Conservation (phyloP, 2,329 filamentous ascomycete species). For the Penicillium sp. region DNA sequence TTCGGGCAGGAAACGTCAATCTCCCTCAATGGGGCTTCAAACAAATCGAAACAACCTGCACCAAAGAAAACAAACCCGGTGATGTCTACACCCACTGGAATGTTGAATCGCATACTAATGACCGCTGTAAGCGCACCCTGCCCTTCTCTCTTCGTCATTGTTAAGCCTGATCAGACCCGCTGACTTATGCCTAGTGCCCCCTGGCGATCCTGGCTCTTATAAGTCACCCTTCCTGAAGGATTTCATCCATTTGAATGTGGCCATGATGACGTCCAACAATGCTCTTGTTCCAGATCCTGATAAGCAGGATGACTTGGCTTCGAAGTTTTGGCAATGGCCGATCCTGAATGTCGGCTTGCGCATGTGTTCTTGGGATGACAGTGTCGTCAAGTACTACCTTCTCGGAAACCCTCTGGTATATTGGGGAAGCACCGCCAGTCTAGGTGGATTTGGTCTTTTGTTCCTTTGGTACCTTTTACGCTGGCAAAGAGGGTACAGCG, state of each 20-base stretch:
- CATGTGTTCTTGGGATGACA: conserved; percentile 98
- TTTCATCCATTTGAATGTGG: conserved; percentile 96
- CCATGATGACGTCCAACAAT: conserved; percentile 99
- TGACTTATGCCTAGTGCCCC: conserved; percentile 61
- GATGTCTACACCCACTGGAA: conserved; percentile 99
- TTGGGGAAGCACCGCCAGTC: conserved; percentile 81
- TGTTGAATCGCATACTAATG: conserved; percentile 90
- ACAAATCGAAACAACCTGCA: conserved; percentile 96
- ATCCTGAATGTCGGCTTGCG: conserved; percentile 90
- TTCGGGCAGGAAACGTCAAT: conserved; percentile 92
- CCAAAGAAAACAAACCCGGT: conserved; percentile 84
- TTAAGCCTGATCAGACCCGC: neutral
- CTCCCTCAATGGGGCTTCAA: conserved; percentile 99
- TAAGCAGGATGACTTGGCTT: conserved; percentile 97
- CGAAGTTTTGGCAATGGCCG: conserved; percentile 98
- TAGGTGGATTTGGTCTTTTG: conserved; percentile 68
- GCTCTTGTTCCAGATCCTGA: conserved; percentile 95
- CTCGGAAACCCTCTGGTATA: conserved; percentile 95
- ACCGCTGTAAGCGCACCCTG: conserved; percentile 66
- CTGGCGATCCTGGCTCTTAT: conserved; percentile 84
- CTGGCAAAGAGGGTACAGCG: conserved; percentile 91
- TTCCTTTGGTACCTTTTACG: conserved; percentile 82
- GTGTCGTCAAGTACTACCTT: conserved; percentile 95
- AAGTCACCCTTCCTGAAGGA: conserved; percentile 97
- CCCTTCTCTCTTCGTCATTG: conserved; percentile 29